A percentile compares a stretch with the other conserved stretches of the same genome.
Conservation (phyloP, 345 rosid genomes). For the Brassica juncea region DNA sequence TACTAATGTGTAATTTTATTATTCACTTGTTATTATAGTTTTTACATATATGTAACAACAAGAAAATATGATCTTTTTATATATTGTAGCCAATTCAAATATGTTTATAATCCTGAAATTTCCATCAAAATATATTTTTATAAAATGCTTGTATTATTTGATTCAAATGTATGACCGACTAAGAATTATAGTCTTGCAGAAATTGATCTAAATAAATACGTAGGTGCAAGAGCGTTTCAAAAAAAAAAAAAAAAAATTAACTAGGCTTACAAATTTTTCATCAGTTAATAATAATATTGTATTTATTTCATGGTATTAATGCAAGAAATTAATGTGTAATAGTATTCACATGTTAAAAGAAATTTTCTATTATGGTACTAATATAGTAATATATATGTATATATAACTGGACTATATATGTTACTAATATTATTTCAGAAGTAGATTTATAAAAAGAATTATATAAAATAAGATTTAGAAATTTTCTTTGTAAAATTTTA, state of each 20-base stretch:
- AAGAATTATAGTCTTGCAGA: neutral
- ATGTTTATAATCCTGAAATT: neutral
- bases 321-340: neutral
- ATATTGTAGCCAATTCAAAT: neutral
- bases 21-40: conserved; percentile 8
- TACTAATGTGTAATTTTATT: conserved; percentile 4
- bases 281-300: neutral
- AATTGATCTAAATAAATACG: neutral
- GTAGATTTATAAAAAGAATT: neutral
- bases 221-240: neutral
- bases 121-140: neutral
- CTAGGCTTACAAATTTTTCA: neutral
- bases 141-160: neutral
- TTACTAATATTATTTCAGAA: neutral
- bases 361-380: neutral
- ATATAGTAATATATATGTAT: neutral
- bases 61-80: neutral
- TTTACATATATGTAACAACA: conserved; percentile 7
- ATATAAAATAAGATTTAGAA: neutral
- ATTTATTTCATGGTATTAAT: neutral
- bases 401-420: neutral
- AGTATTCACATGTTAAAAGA: neutral
- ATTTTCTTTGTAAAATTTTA: neutral
- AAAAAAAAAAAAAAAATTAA: neutral
- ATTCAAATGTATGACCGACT: neutral